phyloP scores from a whole-genome alignment of 345 rosid species.

The Bruguiera gymnorhiza region DNA sequence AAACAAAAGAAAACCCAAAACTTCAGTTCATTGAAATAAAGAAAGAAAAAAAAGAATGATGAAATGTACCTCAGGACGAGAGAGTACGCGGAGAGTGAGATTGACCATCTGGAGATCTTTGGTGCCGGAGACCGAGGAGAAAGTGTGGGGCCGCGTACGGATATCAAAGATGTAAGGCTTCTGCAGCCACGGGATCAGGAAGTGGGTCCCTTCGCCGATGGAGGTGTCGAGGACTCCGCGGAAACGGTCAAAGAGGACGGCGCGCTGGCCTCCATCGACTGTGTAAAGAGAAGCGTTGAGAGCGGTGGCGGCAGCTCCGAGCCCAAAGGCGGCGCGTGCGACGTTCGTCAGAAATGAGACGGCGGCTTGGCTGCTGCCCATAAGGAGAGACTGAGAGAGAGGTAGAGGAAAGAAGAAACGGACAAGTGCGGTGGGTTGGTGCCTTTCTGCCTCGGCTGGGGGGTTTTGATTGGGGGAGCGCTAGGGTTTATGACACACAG shows the following conservation, averaged over 20 bases:
- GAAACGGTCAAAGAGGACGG: conserved; percentile 88
- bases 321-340: conserved; percentile 76
- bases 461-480: background rate
- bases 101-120: conserved; percentile 99
- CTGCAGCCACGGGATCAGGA: conserved; percentile 87
- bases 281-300: conserved; percentile 73
- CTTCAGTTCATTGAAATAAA: too few species aligned
- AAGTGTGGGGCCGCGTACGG: conserved; percentile 87
- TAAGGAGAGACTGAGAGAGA: conserved; percentile 10
- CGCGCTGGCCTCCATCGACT: conserved; percentile 95
- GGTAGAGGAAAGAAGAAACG: background rate
- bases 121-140: conserved; percentile 92
- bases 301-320: conserved; percentile 64
- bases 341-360: conserved; percentile 68
- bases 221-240: conserved; percentile 83
- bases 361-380: conserved; percentile 78
- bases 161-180: conserved; percentile 81
- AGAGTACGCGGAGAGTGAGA: conserved; percentile 95
- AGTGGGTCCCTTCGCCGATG: conserved; percentile 89
- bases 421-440: too few species aligned
- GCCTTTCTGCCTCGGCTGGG: background rate
- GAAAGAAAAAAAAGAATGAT: too few species aligned
- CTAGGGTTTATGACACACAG: too few species aligned
- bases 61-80: conserved; percentile 68
- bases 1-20: too few species aligned